A percentile compares a stretch with the other conserved stretches of the same genome.
These are phyloP conservation scores for Citrullus mucosospermus DNA, from an alignment of 306 rosid genomes.

Conservation along the genomic window DNA sequence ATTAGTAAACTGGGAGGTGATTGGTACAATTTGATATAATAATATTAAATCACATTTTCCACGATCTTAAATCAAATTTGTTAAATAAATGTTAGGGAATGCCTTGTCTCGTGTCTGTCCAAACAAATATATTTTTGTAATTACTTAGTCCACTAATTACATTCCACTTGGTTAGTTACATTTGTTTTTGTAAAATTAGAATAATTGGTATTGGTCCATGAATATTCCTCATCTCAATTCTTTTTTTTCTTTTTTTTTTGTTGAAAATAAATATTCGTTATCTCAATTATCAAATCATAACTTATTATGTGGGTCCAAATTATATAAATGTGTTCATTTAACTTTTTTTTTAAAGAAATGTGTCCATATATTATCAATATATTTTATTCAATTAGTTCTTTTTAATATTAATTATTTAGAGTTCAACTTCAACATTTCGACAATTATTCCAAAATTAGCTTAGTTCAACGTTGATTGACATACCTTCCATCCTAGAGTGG, in stretches of 20 bases:
- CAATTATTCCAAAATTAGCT: not conserved
- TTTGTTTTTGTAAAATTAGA: not conserved
- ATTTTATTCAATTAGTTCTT: not conserved
- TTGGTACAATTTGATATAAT: not conserved
- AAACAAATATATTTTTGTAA: not conserved
- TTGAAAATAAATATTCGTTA: not conserved
- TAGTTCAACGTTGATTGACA: too few relatives aligned
- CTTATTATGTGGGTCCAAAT: not conserved
- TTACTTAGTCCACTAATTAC: not conserved
- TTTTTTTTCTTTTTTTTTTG: too few relatives aligned
- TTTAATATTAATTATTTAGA: not conserved
- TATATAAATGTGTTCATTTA: not conserved
- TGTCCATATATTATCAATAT: not conserved
- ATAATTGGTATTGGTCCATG: not conserved
- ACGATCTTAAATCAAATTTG: not conserved
- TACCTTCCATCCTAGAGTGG: too few relatives aligned
- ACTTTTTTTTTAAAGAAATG: too few relatives aligned
- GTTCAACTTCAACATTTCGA: not conserved
- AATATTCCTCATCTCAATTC: not conserved
- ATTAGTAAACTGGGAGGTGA: not conserved
- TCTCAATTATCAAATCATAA: not conserved
- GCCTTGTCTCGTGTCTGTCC: not conserved
- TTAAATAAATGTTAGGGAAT: not conserved
- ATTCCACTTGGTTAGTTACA: not conserved
- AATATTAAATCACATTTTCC: not conserved